phyloP scores from a whole-genome alignment of 2,329 filamentous ascomycete genomes.

The Ophiostoma quercus region DNA sequence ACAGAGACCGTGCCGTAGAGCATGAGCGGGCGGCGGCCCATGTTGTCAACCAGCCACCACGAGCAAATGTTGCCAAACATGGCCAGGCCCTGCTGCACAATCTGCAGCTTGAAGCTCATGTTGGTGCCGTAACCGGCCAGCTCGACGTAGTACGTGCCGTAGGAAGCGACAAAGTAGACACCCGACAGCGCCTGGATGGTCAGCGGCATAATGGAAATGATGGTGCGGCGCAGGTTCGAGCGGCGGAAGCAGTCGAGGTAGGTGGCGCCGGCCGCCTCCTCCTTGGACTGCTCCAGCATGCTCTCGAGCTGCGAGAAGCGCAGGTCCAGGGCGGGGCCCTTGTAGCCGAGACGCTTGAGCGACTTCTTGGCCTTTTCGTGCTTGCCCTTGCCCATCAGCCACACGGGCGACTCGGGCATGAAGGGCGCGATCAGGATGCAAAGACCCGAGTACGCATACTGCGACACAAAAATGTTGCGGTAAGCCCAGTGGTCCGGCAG shows the following conservation, averaged over 20 bases:
- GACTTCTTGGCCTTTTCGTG: conserved; percentile 25
- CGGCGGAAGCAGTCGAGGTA: conserved; percentile 49
- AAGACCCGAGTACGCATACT: conserved; percentile 30
- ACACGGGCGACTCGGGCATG: conserved; percentile 21
- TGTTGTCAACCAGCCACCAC: conserved; percentile 37
- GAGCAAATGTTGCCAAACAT: conserved; percentile 40
- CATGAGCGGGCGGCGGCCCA: conserved; percentile 37
- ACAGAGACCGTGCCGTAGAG: conserved; percentile 35
- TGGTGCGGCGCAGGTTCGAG: conserved; percentile 47
- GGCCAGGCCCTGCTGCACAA: conserved; percentile 38
- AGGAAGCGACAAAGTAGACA: conserved; percentile 37
- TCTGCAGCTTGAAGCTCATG: conserved; percentile 30
- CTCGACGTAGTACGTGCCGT: conserved; percentile 42
- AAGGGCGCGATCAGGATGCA: conserved; percentile 27
- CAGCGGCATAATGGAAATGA: conserved; percentile 41
- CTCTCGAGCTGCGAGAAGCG: conserved; percentile 1
- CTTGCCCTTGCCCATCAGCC: conserved; percentile 13
- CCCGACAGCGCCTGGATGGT: conserved; percentile 31
- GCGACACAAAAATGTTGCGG: conserved; percentile 30
- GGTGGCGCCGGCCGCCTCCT: conserved; percentile 44
- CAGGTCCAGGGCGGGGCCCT: background rate
- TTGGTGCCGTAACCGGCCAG: conserved; percentile 38
- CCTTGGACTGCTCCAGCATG: conserved; percentile 47
- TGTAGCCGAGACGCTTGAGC: background rate
- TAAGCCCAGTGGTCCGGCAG: conserved; percentile 32